Evolutionary conservation across 352 stramenopile genomes (phyloP).

Genomic region (Achlya hypogyna): DNA sequence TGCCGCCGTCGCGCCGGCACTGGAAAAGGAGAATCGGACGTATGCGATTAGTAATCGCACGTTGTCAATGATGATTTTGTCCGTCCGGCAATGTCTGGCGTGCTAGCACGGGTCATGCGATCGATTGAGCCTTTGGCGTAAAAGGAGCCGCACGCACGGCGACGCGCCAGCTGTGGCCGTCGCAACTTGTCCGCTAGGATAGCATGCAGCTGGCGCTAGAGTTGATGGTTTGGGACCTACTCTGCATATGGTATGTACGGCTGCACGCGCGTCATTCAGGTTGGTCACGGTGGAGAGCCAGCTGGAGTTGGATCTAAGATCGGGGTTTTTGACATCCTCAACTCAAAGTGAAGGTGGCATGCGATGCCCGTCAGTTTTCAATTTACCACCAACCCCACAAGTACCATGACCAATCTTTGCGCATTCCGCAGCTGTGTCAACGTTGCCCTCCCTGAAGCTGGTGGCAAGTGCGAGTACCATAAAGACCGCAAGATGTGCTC

Average conservation of each 20-base stretch:
- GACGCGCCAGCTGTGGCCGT: too few species aligned
- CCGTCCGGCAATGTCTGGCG: background rate
- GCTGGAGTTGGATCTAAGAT: background rate
- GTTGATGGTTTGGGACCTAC: background rate
- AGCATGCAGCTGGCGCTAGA: background rate
- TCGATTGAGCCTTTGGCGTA: too few species aligned
- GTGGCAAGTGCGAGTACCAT: slow-evolving; percentile 13
- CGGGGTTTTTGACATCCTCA: background rate
- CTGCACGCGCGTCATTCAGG: background rate
- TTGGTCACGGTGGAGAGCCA: background rate
- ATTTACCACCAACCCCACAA: slow-evolving; percentile 3
- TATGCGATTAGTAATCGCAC: background rate
- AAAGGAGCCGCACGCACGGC: too few species aligned
- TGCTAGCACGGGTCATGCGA: too few species aligned
- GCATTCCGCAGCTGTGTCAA: slow-evolving; percentile 1
- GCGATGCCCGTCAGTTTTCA: background rate
- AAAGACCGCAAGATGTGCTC: slow-evolving; percentile 4
- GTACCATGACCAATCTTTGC: background rate
- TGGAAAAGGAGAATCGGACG: too few species aligned
- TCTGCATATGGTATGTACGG: background rate
- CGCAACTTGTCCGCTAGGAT: too few species aligned
- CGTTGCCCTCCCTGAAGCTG: background rate
- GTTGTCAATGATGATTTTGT: background rate
- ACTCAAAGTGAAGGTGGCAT: background rate
- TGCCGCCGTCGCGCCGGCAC: too few species aligned